These are phyloP conservation scores for Cylindrotheca closterium DNA, from an alignment of 108 stramenopile species.

Conservation along the genomic window DNA sequence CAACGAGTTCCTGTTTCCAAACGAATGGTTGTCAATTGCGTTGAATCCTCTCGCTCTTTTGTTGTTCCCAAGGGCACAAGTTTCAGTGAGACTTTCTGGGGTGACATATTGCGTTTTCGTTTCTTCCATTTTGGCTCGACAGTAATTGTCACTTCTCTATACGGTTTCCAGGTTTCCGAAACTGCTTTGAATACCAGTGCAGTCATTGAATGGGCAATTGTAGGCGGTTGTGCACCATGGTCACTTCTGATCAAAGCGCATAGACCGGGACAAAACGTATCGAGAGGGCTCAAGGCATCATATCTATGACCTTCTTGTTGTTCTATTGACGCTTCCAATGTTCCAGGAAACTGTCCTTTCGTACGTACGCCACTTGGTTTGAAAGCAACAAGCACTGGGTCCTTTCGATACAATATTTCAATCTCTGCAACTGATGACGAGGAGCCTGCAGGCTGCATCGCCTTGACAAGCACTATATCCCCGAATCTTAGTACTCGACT, in stretches of 20 bases:
- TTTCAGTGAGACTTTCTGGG: not conserved
- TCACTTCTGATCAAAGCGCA: slow-evolving; percentile 29
- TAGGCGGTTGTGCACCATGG: not conserved
- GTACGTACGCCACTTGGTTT: slow-evolving; percentile 62
- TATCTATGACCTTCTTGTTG: slow-evolving; percentile 26
- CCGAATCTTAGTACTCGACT: slow-evolving; percentile 40
- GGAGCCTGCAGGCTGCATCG: not conserved
- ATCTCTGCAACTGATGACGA: slow-evolving; percentile 6
- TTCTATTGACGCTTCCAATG: slow-evolving; percentile 19
- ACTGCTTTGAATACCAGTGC: slow-evolving; percentile 50
- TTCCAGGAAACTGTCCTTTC: slow-evolving; percentile 26
- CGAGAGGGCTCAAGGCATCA: slow-evolving; percentile 41
- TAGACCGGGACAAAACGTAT: slow-evolving; percentile 56
- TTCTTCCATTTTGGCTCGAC: slow-evolving; percentile 37
- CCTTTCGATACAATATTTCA: slow-evolving; percentile 13
- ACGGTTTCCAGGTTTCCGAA: slow-evolving; percentile 44
- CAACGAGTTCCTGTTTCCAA: slow-evolving; percentile 24
- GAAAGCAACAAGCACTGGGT: slow-evolving; percentile 27
- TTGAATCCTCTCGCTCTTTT: not conserved
- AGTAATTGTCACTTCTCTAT: slow-evolving; percentile 16
- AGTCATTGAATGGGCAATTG: slow-evolving; percentile 33
- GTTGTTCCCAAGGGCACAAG: slow-evolving; percentile 9
- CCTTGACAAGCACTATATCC: not conserved
- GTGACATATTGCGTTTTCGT: slow-evolving; percentile 15
- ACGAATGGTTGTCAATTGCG: slow-evolving; percentile 9